Conservation (phyloP, 148 eudicot genomes). For the Vaccinium macrocarpon region DNA sequence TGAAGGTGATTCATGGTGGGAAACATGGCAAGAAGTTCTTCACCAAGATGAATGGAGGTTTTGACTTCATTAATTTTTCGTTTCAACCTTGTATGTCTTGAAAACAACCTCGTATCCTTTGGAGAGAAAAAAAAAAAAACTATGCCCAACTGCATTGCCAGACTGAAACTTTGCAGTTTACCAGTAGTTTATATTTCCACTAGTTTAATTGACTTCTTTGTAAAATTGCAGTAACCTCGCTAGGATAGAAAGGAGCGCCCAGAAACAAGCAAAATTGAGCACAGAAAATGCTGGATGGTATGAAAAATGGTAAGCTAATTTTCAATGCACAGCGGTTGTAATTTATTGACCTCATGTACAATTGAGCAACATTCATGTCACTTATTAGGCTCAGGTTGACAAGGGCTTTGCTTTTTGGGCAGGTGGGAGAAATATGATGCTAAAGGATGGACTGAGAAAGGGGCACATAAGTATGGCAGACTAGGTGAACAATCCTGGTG, state of each 20-base stretch:
- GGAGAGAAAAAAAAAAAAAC: no score
- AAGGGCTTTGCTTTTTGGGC: constrained; percentile 8
- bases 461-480: constrained; percentile 94
- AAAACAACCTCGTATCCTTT: neutral
- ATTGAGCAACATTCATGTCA: neutral
- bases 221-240: constrained; percentile 75
- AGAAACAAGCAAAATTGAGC: constrained; percentile 97
- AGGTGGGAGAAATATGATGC: constrained; percentile 99
- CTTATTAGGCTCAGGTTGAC: neutral
- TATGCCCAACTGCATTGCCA: neutral
- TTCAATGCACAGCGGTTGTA: neutral
- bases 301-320: constrained; percentile 73
- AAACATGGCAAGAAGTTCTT: constrained; percentile 98
- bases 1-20: constrained; percentile 99
- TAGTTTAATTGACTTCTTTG: constrained; percentile 3
- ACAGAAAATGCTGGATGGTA: constrained; percentile 96
- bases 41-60: constrained; percentile 99
- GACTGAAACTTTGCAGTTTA: neutral
- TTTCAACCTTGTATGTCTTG: neutral
- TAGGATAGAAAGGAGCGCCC: constrained; percentile 87
- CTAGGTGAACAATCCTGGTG: constrained; percentile 98
- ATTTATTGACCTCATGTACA: neutral
- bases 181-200: neutral
- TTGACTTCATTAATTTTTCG: neutral
- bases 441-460: constrained; percentile 98